phyloP scores from a whole-genome alignment of 352 stramenopile species.

The Phytophthora pistaciae region DNA sequence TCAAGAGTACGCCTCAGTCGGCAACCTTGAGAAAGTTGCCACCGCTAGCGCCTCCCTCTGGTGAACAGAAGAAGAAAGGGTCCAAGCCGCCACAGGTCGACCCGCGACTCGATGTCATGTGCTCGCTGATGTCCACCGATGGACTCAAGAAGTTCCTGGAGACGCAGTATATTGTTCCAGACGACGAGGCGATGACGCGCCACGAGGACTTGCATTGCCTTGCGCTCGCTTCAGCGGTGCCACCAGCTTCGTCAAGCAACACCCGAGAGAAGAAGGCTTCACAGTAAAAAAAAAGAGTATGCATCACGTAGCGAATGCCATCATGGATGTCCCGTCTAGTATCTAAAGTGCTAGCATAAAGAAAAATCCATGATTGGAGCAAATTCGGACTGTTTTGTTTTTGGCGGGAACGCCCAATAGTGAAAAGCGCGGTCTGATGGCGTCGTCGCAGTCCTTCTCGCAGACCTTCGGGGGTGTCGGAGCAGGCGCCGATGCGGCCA shows the following conservation, averaged over 20 bases:
- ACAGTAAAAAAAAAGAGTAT: slow-evolving; percentile 14
- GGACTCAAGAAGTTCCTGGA: slow-evolving; percentile 73
- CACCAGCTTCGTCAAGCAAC: slow-evolving; percentile 26
- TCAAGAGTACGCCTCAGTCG: slow-evolving; percentile 6
- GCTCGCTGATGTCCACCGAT: slow-evolving; percentile 77
- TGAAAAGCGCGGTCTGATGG: background rate
- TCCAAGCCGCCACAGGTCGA: slow-evolving; percentile 30
- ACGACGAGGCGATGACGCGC: slow-evolving; percentile 29
- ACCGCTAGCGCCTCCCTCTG: slow-evolving; percentile 17
- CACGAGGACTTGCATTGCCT: slow-evolving; percentile 76
- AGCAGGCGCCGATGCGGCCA: slow-evolving; percentile 8
- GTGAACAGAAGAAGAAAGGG: slow-evolving; percentile 22
- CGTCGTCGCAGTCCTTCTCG: slow-evolving; percentile 30
- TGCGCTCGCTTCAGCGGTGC: slow-evolving; percentile 40
- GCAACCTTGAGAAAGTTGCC: slow-evolving; percentile 15
- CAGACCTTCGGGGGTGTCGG: slow-evolving; percentile 26
- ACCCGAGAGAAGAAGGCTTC: slow-evolving; percentile 5
- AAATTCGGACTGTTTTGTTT: background rate
- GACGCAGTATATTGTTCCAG: slow-evolving; percentile 59
- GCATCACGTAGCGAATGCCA: background rate
- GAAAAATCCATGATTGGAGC: background rate
- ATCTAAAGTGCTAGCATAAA: background rate
- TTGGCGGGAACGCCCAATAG: slow-evolving; percentile 9
- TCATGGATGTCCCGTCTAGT: background rate
- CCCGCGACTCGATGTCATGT: slow-evolving; percentile 78